A percentile compares a stretch with the other conserved stretches of the same genome.
Conservation (phyloP, 2,329 filamentous ascomycete species). For the Phialophora tarda region DNA sequence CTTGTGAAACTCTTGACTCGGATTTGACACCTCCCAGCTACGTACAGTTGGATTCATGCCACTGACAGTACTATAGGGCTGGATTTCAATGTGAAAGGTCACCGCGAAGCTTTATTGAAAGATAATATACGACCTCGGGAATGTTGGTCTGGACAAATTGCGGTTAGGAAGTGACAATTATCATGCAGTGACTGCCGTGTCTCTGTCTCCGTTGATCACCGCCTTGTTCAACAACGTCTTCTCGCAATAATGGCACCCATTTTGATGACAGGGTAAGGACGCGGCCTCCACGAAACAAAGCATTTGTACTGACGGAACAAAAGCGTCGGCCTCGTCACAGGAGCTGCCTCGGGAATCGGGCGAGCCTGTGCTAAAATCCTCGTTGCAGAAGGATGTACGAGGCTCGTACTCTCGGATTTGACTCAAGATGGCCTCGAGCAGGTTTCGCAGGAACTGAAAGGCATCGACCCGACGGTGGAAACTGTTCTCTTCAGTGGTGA, state of each 20-base stretch:
- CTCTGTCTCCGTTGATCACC: conserved; percentile 7
- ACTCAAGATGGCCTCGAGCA: conserved; percentile 17
- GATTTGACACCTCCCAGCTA: no score
- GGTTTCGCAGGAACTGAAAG: conserved; percentile 28
- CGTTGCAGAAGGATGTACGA: conserved; percentile 32
- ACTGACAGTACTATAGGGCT: conserved; percentile 8
- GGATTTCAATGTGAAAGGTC: neutral
- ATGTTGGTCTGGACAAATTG: no score
- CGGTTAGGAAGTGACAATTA: no score
- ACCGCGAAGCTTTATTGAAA: neutral
- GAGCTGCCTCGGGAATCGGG: conserved; percentile 35
- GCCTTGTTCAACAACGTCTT: no score
- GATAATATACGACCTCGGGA: neutral
- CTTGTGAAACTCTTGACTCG: no score
- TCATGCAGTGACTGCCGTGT: no score
- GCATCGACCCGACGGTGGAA: conserved; percentile 16
- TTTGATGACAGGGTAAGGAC: conserved; percentile 29
- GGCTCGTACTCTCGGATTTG: conserved; percentile 32
- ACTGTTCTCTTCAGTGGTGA: conserved; percentile 44
- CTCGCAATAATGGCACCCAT: conserved; percentile 29
- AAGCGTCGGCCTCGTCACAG: conserved; percentile 33
- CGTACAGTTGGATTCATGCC: neutral
- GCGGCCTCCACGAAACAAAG: neutral
- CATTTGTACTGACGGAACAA: conserved; percentile 16
- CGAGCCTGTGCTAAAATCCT: conserved; percentile 30